phyloP scores from a whole-genome alignment of 805 yeast genomes.

The Starmerella bombi region DNA sequence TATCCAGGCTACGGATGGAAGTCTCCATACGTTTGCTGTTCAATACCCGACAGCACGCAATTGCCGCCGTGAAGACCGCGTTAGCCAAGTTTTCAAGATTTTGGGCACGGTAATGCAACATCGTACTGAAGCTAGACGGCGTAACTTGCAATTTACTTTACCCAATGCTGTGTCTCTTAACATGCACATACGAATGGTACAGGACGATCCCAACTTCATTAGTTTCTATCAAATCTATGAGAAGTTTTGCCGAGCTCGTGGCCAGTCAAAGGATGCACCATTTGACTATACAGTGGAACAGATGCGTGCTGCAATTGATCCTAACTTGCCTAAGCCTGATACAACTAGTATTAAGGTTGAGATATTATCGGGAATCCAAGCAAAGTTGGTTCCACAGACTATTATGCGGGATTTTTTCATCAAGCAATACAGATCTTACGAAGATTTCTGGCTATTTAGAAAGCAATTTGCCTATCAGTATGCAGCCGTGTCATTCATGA shows the following conservation, averaged over 20 bases:
- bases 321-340: slow-evolving; percentile 87
- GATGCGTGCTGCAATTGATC: slow-evolving; percentile 84
- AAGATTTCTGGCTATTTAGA: slow-evolving; percentile 94
- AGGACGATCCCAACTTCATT: slow-evolving; percentile 63
- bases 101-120: slow-evolving; percentile 68
- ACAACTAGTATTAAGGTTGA: slow-evolving; percentile 78
- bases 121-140: slow-evolving; percentile 76
- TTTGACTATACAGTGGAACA: slow-evolving; percentile 74
- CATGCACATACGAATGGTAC: slow-evolving; percentile 82
- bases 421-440: slow-evolving; percentile 57
- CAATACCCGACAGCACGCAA: slow-evolving; percentile 98
- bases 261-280: slow-evolving; percentile 77
- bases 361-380: slow-evolving; percentile 78
- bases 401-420: slow-evolving; percentile 70
- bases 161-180: slow-evolving; percentile 90
- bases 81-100: slow-evolving; percentile 80
- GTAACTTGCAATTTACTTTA: slow-evolving; percentile 70
- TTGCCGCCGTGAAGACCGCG: slow-evolving; percentile 89
- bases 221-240: slow-evolving; percentile 79
- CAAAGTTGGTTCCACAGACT: slow-evolving; percentile 71
- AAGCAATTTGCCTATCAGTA: slow-evolving; percentile 90
- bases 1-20: slow-evolving; percentile 88
- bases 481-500: slow-evolving; percentile 82
- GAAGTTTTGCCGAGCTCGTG: slow-evolving; percentile 59
- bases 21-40: slow-evolving; percentile 81